Percentiles rank a stretch among this genome's conserved stretches.
Evolutionary conservation across 1,139 yeast genomes (phyloP).

Genomic region (Oligophagozyma castellii): DNA sequence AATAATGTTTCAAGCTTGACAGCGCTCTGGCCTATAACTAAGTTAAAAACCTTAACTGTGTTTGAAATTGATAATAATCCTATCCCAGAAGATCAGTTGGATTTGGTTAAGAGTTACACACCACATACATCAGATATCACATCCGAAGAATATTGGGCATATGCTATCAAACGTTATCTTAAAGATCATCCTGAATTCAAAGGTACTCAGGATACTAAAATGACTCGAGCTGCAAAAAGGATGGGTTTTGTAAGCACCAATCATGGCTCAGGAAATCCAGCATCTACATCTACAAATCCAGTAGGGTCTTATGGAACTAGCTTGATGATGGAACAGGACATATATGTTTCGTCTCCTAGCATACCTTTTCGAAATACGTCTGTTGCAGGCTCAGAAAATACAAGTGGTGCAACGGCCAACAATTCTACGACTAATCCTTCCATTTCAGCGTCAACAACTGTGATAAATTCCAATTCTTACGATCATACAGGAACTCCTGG

Average conservation of each 20-base stretch:
- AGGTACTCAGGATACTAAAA: conserved; percentile 7
- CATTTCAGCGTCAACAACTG: conserved; percentile 1
- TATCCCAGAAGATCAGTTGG: conserved; percentile 45
- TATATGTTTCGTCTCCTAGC: conserved; percentile 1
- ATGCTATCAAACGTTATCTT: conserved; percentile 20
- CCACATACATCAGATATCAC: conserved; percentile 10
- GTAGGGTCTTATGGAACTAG: too few species aligned
- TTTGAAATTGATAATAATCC: conserved; percentile 67
- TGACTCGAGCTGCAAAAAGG: conserved; percentile 46
- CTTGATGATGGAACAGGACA: neutral
- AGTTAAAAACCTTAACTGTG: conserved; percentile 41
- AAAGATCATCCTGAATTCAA: conserved; percentile 8
- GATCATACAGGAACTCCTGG: conserved; percentile 1
- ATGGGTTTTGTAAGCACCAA: conserved; percentile 57
- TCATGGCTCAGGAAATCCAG: too few species aligned
- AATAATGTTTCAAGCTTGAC: conserved; percentile 49
- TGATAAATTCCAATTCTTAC: conserved; percentile 1
- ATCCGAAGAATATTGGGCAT: conserved; percentile 22
- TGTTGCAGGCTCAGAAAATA: conserved; percentile 3
- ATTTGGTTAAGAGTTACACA: conserved; percentile 33
- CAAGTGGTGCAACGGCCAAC: too few species aligned
- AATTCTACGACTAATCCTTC: neutral
- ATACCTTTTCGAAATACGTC: neutral
- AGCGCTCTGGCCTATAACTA: conserved; percentile 37
- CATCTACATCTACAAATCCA: conserved; percentile 5